A percentile compares a stretch with the other conserved stretches of the same genome.
Evolutionary conservation across 148 eudicot species (phyloP).

Genomic region (Silene latifolia): DNA sequence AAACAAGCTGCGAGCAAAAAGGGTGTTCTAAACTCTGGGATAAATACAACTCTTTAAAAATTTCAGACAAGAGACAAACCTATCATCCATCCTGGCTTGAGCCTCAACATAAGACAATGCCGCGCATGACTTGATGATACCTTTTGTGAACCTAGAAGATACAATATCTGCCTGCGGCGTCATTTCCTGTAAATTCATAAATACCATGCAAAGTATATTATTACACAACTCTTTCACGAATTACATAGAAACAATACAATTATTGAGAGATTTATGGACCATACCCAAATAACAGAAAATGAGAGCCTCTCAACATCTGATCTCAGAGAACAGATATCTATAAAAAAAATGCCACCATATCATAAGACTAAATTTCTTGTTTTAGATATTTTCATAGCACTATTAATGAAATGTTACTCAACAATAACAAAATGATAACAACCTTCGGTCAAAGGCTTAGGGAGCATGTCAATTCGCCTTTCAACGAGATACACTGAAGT

Average conservation of each 20-base stretch:
- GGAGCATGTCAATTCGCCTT: slow-evolving; percentile 96
- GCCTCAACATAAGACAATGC: slow-evolving; percentile 98
- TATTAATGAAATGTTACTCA: background rate
- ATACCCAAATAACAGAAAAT: slow-evolving; percentile 94
- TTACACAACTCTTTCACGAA: background rate
- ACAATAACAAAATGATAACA: slow-evolving; percentile 13
- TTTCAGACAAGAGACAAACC: slow-evolving; percentile 40
- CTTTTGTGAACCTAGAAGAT: slow-evolving; percentile 81
- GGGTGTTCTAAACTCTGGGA: slow-evolving; percentile 3
- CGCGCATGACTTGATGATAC: slow-evolving; percentile 89
- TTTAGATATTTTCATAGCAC: background rate
- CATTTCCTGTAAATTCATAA: slow-evolving; percentile 68
- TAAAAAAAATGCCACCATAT: slow-evolving; percentile 28
- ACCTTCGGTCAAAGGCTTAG: slow-evolving; percentile 99
- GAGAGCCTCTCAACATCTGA: slow-evolving; percentile 93
- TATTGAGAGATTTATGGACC: background rate
- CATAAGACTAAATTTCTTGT: slow-evolving; percentile 4
- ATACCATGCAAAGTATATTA: slow-evolving; percentile 6
- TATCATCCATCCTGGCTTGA: slow-evolving; percentile 99
- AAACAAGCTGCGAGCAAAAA: background rate
- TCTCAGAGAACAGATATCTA: slow-evolving; percentile 94
- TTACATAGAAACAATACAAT: slow-evolving; percentile 6
- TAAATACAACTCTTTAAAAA: background rate
- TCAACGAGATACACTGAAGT: slow-evolving; percentile 98
- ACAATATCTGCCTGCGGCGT: slow-evolving; percentile 87